Percentiles rank a stretch among this genome's conserved stretches.
These are phyloP conservation scores for Pogostemon cablin DNA, from an alignment of 257 asterid genomes.

Conservation along the genomic window DNA sequence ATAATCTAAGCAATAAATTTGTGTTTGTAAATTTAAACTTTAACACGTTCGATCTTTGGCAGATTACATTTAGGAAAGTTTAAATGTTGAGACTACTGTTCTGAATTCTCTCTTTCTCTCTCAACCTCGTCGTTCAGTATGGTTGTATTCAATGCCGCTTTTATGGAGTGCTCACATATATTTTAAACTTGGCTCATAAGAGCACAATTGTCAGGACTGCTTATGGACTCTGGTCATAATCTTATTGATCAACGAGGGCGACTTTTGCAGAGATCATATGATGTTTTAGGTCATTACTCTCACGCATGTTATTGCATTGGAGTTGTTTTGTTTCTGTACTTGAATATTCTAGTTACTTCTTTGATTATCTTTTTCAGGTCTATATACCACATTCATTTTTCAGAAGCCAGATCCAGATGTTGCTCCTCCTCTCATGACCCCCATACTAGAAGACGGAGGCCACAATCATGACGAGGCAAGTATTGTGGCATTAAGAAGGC, in stretches of 20 bases:
- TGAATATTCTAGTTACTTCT: constrained; percentile 6
- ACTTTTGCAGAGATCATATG: constrained; percentile 85
- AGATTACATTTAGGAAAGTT: neutral
- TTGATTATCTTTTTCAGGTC: constrained; percentile 53
- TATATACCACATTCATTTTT: constrained; percentile 84
- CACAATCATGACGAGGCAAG: constrained; percentile 81
- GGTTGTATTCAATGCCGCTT: neutral
- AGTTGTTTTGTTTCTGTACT: constrained; percentile 14
- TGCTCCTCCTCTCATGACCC: constrained; percentile 89
- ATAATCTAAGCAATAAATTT: neutral
- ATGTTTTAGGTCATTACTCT: constrained; percentile 66
- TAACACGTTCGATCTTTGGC: constrained; percentile 1
- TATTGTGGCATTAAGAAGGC: constrained; percentile 36
- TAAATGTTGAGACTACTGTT: neutral
- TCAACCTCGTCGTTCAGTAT: no score
- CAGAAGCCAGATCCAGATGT: constrained; percentile 93
- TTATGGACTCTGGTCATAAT: constrained; percentile 73
- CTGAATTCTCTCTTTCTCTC: neutral
- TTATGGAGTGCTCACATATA: constrained; percentile 29
- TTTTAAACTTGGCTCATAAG: constrained; percentile 42
- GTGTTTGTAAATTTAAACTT: neutral
- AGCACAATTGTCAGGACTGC: constrained; percentile 75
- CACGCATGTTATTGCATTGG: constrained; percentile 15
- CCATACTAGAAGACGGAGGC: constrained; percentile 62
- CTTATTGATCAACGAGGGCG: constrained; percentile 87